A percentile compares a stretch with the other conserved stretches of the same genome.
Evolutionary conservation across 441 rosid species (phyloP).

Genomic region (Gossypium schwendimanii): DNA sequence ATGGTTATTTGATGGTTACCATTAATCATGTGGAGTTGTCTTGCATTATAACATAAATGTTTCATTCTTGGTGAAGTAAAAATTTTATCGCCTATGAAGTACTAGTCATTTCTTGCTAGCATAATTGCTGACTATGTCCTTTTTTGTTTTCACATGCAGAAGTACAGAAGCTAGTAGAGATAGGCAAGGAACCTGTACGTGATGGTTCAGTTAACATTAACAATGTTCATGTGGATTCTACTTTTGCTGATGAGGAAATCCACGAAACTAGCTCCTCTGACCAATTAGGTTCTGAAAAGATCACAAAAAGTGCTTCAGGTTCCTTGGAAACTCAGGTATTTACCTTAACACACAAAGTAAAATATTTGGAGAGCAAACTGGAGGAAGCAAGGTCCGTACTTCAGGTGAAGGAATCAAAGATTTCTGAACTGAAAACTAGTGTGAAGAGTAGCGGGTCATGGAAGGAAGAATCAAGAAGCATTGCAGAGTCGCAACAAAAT

Average conservation of each 20-base stretch:
- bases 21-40: background rate
- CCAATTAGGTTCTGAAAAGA: slow-evolving; percentile 26
- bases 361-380: slow-evolving; percentile 48
- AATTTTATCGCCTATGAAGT: background rate
- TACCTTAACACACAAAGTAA: slow-evolving; percentile 41
- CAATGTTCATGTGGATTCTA: slow-evolving; percentile 25
- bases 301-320: slow-evolving; percentile 22
- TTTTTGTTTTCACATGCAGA: slow-evolving; percentile 36
- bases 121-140: slow-evolving; percentile 4
- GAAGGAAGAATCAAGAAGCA: slow-evolving; percentile 29
- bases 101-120: background rate
- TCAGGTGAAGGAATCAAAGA: slow-evolving; percentile 43
- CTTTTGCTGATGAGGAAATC: slow-evolving; percentile 18
- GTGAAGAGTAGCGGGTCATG: slow-evolving; percentile 21
- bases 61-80: background rate
- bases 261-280: slow-evolving; percentile 35
- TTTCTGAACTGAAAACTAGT: slow-evolving; percentile 47
- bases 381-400: slow-evolving; percentile 44
- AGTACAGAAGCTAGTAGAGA: slow-evolving; percentile 52
- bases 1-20: background rate
- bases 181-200: slow-evolving; percentile 43
- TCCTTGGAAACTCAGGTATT: slow-evolving; percentile 37
- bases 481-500: slow-evolving; percentile 28
- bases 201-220: slow-evolving; percentile 23
- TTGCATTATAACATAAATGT: background rate